These are phyloP conservation scores for Rhizopus delemar DNA, from an alignment of 371 early-diverging fungal species.

Conservation along the genomic window DNA sequence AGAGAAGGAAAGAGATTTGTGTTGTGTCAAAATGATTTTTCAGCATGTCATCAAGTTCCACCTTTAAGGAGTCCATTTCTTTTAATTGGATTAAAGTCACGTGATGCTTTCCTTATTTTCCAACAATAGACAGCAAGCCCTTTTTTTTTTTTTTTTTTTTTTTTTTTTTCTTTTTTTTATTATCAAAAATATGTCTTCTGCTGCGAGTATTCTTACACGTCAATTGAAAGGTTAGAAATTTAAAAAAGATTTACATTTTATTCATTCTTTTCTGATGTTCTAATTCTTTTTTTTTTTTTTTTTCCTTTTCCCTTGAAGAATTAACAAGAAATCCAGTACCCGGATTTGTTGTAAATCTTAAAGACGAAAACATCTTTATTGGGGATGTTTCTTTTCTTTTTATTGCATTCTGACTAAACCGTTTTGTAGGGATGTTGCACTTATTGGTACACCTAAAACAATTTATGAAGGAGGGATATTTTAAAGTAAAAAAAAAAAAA, in stretches of 20 bases:
- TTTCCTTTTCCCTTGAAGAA: slow-evolving; percentile 27
- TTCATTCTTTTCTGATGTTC: not conserved
- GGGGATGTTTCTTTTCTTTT: slow-evolving; percentile 31
- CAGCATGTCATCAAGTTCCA: too few relatives aligned
- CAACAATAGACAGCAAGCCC: not conserved
- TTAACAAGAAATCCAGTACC: slow-evolving; percentile 66
- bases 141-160: slow-evolving; percentile 11
- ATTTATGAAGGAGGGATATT: slow-evolving; percentile 91
- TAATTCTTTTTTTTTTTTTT: not conserved
- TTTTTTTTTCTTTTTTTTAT: slow-evolving; percentile 1
- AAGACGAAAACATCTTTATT: slow-evolving; percentile 67
- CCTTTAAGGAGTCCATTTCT: too few relatives aligned
- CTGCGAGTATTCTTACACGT: slow-evolving; percentile 54
- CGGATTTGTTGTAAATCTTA: slow-evolving; percentile 73
- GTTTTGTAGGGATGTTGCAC: slow-evolving; percentile 70
- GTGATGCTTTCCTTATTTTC: not conserved
- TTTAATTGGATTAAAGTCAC: not conserved
- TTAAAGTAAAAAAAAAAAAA: slow-evolving; percentile 60
- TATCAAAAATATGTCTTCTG: slow-evolving; percentile 35
- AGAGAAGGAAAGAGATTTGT: too few relatives aligned
- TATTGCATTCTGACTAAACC: not conserved
- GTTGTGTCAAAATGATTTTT: too few relatives aligned
- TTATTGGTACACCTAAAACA: slow-evolving; percentile 84
- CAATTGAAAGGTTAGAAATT: slow-evolving; percentile 56
- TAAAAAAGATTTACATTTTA: not conserved